Conservation (phyloP, 176 grass and related monocot species). For the Canna indica region DNA sequence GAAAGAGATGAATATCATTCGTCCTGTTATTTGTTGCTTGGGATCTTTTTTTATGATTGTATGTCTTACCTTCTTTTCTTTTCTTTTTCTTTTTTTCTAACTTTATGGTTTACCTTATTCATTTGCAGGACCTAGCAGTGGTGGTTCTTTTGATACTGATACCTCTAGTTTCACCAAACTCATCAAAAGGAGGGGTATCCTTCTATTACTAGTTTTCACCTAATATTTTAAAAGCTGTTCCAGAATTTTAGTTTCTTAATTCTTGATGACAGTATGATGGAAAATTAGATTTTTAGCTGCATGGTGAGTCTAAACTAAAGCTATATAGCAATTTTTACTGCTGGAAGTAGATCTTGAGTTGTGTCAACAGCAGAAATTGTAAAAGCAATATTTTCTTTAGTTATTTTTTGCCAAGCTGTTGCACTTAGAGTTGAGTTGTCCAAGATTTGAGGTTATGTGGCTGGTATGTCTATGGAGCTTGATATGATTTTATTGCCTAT, state of each 20-base stretch:
- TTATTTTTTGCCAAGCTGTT: too few species aligned
- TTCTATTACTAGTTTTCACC: conserved; percentile 31
- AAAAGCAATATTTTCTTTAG: too few species aligned
- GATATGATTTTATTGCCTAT: too few species aligned
- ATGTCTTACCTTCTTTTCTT: background rate
- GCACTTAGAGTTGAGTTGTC: too few species aligned
- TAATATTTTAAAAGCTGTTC: background rate
- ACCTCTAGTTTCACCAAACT: conserved; percentile 96
- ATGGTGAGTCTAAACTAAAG: too few species aligned
- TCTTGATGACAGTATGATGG: background rate
- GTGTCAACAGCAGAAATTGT: too few species aligned
- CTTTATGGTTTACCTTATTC: conserved; percentile 11
- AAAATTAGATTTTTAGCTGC: background rate
- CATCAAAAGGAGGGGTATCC: conserved; percentile 98
- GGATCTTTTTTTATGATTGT: background rate
- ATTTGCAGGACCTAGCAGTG: conserved; percentile 81
- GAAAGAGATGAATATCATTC: background rate
- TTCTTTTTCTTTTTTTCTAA: conserved; percentile 5
- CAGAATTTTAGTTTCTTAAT: background rate
- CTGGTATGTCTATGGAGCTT: too few species aligned
- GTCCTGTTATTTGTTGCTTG: background rate
- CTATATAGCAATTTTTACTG: too few species aligned
- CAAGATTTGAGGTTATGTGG: too few species aligned
- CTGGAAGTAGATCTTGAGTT: too few species aligned
- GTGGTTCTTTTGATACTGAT: conserved; percentile 94